Evolutionary conservation across 1,139 yeast genomes (phyloP), one percentile per base, ranked within the genome.

Genomic region (Pichia sp.): DNA sequence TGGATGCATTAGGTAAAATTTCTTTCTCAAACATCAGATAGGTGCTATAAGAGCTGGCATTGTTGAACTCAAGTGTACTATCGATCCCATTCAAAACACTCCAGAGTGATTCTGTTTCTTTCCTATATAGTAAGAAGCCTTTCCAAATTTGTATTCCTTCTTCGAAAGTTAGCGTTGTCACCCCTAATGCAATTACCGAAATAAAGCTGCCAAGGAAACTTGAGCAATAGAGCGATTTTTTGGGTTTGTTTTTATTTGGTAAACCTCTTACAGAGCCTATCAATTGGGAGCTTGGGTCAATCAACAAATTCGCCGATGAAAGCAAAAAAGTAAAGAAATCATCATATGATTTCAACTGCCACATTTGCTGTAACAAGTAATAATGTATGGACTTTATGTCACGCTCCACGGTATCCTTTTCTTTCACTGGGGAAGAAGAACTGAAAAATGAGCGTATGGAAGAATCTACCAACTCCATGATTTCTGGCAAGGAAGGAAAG

Each of bases 81-180:
- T 19, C 34, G 10, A 26, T 15, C n/a, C 34, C 53, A 40, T 48
- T 47, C 4, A 53, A 11, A 11, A 45, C 26, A 70, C 62, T 11
- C 63, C 64, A 56, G 55, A 48, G 42, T 49, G 62, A 44, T 67
- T 68, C 36, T 47, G 60, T 36, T 58, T 65, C 61, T 62, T 74
- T 76, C 56, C 87, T 70, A 64, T 81, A 85, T 31, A 73, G 74
- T 4, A 74, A 67, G 65, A 84, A 81, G 1, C 83, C 76, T 42
- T 72, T 74, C 77, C 82, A 85, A n/a, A 86, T 65, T 5, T 72
- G 64, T 10, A 76, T 69, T 1, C 75, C 70, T 60, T 83, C 87
- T 57, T 84, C 87, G 63, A 85, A 85, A 56, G 78, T 80, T 52
- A 86, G 66, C 1, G 80, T 67, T 47, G 77, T 79, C 61, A 78